These are phyloP conservation scores for Penicillium nordicum DNA, from an alignment of 2,329 filamentous ascomycete species.

Conservation along the genomic window DNA sequence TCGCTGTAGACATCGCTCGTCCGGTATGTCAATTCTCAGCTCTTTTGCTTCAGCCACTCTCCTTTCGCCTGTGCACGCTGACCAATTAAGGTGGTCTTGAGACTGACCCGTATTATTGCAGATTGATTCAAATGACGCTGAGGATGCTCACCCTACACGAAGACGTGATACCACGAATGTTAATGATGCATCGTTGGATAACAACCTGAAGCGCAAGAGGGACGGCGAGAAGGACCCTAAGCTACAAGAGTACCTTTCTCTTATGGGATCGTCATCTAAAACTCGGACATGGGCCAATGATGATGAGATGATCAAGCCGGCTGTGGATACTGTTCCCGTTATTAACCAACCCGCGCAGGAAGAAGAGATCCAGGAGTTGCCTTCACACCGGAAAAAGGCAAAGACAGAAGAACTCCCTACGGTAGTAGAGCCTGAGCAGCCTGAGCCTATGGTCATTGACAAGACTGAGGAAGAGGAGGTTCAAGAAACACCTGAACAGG, in stretches of 20 bases:
- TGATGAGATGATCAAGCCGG: slow-evolving; percentile 36
- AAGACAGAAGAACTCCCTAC: slow-evolving; percentile 54
- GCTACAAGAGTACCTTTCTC: slow-evolving; percentile 77
- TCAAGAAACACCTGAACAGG: slow-evolving; percentile 15
- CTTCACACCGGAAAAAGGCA: slow-evolving; percentile 42
- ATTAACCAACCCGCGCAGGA: slow-evolving; percentile 23
- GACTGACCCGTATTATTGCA: slow-evolving; percentile 40
- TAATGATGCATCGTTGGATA: slow-evolving; percentile 20
- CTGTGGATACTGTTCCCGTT: slow-evolving; percentile 17
- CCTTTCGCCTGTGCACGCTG: slow-evolving; percentile 34
- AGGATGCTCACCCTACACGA: slow-evolving; percentile 24
- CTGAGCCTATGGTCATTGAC: slow-evolving; percentile 28
- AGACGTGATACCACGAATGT: slow-evolving; percentile 21
- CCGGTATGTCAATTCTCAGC: slow-evolving; percentile 57
- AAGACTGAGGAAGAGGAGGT: slow-evolving; percentile 19
- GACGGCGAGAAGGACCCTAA: slow-evolving; percentile 67
- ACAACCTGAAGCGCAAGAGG: slow-evolving; percentile 42
- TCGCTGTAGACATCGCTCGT: slow-evolving; percentile 81
- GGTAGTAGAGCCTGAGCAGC: slow-evolving; percentile 2
- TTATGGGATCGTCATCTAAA: slow-evolving; percentile 70
- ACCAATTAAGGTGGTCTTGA: slow-evolving; percentile 39
- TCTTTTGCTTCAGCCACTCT: slow-evolving; percentile 13
- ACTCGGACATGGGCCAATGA: slow-evolving; percentile 62
- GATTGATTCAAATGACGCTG: slow-evolving; percentile 38
- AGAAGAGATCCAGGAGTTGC: slow-evolving; percentile 32